Evolutionary conservation across 371 early-diverging fungal species (phyloP).

Genomic region (Syncephalis plumigaleata): DNA sequence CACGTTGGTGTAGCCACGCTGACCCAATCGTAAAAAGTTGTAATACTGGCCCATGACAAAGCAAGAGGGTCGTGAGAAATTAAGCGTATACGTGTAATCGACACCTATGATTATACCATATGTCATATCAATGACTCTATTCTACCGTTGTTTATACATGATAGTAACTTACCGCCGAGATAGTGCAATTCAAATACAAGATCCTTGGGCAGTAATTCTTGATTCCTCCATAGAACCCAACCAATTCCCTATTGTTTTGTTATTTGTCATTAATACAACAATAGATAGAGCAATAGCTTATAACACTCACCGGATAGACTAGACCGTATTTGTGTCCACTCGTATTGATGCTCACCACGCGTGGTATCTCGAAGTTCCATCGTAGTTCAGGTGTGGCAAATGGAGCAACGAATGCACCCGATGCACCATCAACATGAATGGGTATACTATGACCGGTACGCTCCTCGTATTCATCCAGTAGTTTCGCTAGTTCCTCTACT

Average conservation of each 20-base stretch:
- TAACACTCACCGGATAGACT: conserved; percentile 17
- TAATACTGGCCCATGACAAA: conserved; percentile 51
- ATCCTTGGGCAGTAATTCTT: conserved; percentile 32
- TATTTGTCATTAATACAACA: too few relatives aligned
- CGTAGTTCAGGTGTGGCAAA: conserved; percentile 47
- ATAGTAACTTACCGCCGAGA: conserved; percentile 33
- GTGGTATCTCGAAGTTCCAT: conserved; percentile 47
- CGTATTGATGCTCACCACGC: conserved; percentile 46
- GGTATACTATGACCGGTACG: conserved; percentile 37
- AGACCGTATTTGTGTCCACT: conserved; percentile 66
- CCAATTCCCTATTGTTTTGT: conserved; percentile 23
- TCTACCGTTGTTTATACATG: too few relatives aligned
- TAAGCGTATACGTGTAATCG: conserved; percentile 37
- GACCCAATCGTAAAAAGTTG: conserved; percentile 41
- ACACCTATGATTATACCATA: too few relatives aligned
- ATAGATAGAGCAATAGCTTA: too few relatives aligned
- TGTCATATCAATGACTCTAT: too few relatives aligned
- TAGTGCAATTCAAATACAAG: conserved; percentile 47
- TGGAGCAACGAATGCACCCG: conserved; percentile 65
- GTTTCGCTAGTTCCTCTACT: conserved; percentile 29
- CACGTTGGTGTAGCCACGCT: conserved; percentile 31
- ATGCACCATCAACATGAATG: conserved; percentile 65
- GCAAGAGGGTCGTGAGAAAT: conserved; percentile 41
- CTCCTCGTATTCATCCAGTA: conserved; percentile 27
- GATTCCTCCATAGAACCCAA: conserved; percentile 41